phyloP scores from a whole-genome alignment of 495 filamentous ascomycete species.

The Lasiosphaeria ovina region DNA sequence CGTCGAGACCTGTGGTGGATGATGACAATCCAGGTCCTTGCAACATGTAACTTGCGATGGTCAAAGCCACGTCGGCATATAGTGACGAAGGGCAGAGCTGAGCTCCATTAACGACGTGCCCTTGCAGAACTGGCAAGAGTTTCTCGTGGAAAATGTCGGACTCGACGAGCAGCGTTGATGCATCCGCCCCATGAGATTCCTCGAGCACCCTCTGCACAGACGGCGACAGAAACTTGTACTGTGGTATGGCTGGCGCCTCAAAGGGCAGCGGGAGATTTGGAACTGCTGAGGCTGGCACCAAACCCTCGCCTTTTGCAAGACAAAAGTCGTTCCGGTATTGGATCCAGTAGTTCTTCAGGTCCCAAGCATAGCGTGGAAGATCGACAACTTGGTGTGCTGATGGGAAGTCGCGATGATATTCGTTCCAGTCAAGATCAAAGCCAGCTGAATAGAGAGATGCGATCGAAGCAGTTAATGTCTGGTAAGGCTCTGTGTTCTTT shows the following conservation, averaged over 20 bases:
- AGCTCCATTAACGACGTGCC: conserved; percentile 47
- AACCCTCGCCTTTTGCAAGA: conserved; percentile 57
- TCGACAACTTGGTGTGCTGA: conserved; percentile 29
- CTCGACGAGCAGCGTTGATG: conserved; percentile 36
- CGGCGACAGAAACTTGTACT: conserved; percentile 7
- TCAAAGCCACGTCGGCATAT: conserved; percentile 40
- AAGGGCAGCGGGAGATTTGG: conserved; percentile 33
- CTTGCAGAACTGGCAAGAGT: conserved; percentile 51
- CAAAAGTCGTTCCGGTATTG: conserved; percentile 56
- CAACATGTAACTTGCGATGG: not conserved
- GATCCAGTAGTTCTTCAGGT: conserved; percentile 70
- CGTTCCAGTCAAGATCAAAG: conserved; percentile 9
- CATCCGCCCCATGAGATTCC: conserved; percentile 5
- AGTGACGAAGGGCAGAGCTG: conserved; percentile 41
- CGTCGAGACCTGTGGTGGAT: not conserved
- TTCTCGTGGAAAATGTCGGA: conserved; percentile 56
- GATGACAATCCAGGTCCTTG: not conserved
- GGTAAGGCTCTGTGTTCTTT: conserved; percentile 3
- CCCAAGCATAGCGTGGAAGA: conserved; percentile 51
- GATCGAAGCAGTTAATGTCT: conserved; percentile 2
- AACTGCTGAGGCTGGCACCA: conserved; percentile 38
- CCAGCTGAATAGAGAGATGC: conserved; percentile 7
- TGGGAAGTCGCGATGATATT: conserved; percentile 12
- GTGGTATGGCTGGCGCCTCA: not conserved
- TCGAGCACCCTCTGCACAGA: conserved; percentile 15